Evolutionary conservation across 352 stramenopile species (phyloP), one percentile per base, ranked within the genome.

Genomic region (Thraustochytrium sp.): DNA sequence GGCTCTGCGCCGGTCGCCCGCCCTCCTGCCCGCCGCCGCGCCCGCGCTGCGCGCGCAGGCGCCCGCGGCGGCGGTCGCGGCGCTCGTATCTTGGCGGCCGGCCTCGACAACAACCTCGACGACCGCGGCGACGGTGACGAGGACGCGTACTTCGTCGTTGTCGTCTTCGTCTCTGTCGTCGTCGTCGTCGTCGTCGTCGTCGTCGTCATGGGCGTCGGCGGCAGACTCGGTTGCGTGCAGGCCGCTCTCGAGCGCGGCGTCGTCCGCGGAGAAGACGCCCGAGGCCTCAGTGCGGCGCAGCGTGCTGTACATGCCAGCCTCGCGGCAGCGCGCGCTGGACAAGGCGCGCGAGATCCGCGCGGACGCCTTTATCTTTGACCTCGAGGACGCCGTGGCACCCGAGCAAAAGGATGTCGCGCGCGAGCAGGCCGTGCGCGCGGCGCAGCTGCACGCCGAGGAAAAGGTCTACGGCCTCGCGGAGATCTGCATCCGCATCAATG

Each of bases 361-460:
- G n/a, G 87, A 90, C 75, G 86, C 59, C 37, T 56, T 86, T 21
- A 89, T 90, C 40, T 76, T 89, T 8, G 87, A 90, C 75, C 59
- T 90, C n/a, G 87, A 90, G 61, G 87, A 90, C 72, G 84, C 87
- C 21, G 86, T 89, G 0, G 64, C 86, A 42, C 84, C 86, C 29
- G 64, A 85, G 4, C 80, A 76, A 37, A 90, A 90, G 34, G 80
- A 64, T 8, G 5, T 63, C 8, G 83, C 83, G 8, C 49, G 82
- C 49, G 18, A 38, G 1, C 78, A 59, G 31, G 82, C 72, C 34
- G 51, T 85, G 37, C 26, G 65, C 5, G 72, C 72, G 5, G 37
- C 72, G 5, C 23, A n/a, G 5, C 26, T 76, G 51, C 65, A 77
- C n/a, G 46, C 23, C 29, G 65, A 77, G 44, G 26, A 72, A 44